Percentiles rank a stretch among this genome's conserved stretches.
Conservation (phyloP, 2,329 filamentous ascomycete genomes). For the Xylaria hypoxylon region DNA sequence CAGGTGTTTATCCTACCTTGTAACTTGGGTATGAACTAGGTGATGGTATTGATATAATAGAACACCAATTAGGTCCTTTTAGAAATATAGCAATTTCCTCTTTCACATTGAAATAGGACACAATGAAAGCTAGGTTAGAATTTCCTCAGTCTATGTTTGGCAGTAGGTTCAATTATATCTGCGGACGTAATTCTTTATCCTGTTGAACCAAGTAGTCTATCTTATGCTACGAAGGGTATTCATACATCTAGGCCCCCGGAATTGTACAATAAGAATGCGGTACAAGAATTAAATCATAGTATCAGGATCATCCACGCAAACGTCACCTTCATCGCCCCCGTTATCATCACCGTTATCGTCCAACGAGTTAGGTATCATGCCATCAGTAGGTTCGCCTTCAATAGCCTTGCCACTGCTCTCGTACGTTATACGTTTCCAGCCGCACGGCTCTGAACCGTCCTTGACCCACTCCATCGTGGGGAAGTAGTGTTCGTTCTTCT, state of each 20-base stretch:
- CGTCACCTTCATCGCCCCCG: slow-evolving; percentile 44
- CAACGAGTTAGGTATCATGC: slow-evolving; percentile 57
- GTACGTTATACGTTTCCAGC: slow-evolving; percentile 73
- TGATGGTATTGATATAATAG: not conserved
- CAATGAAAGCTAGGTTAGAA: too few species aligned
- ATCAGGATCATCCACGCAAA: slow-evolving; percentile 31
- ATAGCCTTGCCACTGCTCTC: slow-evolving; percentile 64
- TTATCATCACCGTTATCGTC: slow-evolving; percentile 44
- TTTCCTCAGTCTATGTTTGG: too few species aligned
- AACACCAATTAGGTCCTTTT: too few species aligned
- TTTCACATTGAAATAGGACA: too few species aligned
- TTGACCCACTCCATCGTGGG: slow-evolving; percentile 78
- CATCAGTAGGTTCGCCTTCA: slow-evolving; percentile 66
- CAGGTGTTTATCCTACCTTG: not conserved
- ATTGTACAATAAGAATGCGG: slow-evolving; percentile 21
- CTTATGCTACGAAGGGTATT: slow-evolving; percentile 36
- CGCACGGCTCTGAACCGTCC: slow-evolving; percentile 67
- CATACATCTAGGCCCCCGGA: not conserved
- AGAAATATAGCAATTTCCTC: too few species aligned
- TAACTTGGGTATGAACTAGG: not conserved
- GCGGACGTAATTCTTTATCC: not conserved
- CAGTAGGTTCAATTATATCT: slow-evolving; percentile 4
- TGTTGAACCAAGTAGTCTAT: slow-evolving; percentile 22
- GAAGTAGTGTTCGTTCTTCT: slow-evolving; percentile 99
- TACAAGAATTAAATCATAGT: not conserved